Conservation (phyloP, 345 rosid genomes). For the Ailanthus altissimus region DNA sequence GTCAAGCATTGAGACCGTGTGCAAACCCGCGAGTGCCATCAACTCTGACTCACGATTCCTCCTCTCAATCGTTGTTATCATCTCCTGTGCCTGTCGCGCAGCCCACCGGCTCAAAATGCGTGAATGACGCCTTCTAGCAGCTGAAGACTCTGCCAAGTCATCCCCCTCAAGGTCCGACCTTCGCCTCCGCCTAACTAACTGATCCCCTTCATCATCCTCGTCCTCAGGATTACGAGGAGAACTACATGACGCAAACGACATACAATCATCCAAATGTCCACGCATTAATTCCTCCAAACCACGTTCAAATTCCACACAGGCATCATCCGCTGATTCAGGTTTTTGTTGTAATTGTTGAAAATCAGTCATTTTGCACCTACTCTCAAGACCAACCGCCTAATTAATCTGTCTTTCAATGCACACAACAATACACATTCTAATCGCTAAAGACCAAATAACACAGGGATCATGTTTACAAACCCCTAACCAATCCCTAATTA, state of each 20-base stretch:
- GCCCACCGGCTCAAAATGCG: slow-evolving; percentile 91
- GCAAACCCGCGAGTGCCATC: slow-evolving; percentile 95
- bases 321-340: slow-evolving; percentile 65
- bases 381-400: slow-evolving; percentile 27
- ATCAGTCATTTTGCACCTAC: slow-evolving; percentile 68
- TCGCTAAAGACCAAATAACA: neutral
- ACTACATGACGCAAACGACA: slow-evolving; percentile 84
- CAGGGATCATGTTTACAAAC: neutral
- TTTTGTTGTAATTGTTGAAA: slow-evolving; percentile 71
- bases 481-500: neutral
- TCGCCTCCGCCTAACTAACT: slow-evolving; percentile 74
- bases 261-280: slow-evolving; percentile 83
- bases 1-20: slow-evolving; percentile 94
- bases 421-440: slow-evolving; percentile 9
- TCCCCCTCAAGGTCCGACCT: slow-evolving; percentile 91
- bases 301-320: slow-evolving; percentile 60
- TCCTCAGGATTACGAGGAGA: slow-evolving; percentile 64
- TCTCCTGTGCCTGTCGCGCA: slow-evolving; percentile 97
- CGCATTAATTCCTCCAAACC: slow-evolving; percentile 92
- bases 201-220: slow-evolving; percentile 80
- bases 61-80: slow-evolving; percentile 97
- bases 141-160: slow-evolving; percentile 91
- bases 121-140: slow-evolving; percentile 83
- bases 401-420: slow-evolving; percentile 11
- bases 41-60: slow-evolving; percentile 93